Evolutionary conservation across 2,329 filamentous ascomycete genomes (phyloP).

Genomic region (Pezicula radicicola): DNA sequence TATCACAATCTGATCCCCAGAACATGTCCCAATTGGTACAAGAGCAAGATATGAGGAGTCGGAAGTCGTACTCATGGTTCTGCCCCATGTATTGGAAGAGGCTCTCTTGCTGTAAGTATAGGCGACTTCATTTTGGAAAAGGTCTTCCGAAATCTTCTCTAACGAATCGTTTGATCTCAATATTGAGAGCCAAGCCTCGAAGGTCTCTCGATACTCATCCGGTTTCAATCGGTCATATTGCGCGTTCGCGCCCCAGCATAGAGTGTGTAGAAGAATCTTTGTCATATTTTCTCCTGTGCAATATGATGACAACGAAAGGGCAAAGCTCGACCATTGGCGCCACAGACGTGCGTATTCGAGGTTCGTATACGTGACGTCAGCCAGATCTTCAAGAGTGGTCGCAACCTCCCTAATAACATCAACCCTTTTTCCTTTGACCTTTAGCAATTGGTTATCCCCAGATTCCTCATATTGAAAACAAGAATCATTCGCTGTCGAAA

Average conservation of each 20-base stretch:
- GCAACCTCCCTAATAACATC: neutral
- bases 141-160: neutral
- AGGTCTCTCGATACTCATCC: slow-evolving; percentile 1
- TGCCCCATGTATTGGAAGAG: too few relatives aligned
- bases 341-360: neutral
- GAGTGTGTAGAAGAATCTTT: neutral
- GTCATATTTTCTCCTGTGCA: neutral
- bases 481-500: neutral
- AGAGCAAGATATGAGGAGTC: too few relatives aligned
- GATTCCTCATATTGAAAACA: neutral
- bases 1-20: too few relatives aligned
- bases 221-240: neutral
- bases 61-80: too few relatives aligned
- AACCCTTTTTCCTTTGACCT: neutral
- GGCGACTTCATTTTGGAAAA: neutral
- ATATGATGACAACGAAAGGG: neutral
- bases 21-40: too few relatives aligned
- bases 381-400: neutral
- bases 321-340: neutral
- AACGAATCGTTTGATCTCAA: neutral
- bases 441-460: neutral
- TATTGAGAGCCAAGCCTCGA: neutral
- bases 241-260: neutral
- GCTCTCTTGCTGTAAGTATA: neutral
- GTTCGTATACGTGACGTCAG: neutral